phyloP scores from a whole-genome alignment of 306 rosid species.

The Rubus idaeus region DNA sequence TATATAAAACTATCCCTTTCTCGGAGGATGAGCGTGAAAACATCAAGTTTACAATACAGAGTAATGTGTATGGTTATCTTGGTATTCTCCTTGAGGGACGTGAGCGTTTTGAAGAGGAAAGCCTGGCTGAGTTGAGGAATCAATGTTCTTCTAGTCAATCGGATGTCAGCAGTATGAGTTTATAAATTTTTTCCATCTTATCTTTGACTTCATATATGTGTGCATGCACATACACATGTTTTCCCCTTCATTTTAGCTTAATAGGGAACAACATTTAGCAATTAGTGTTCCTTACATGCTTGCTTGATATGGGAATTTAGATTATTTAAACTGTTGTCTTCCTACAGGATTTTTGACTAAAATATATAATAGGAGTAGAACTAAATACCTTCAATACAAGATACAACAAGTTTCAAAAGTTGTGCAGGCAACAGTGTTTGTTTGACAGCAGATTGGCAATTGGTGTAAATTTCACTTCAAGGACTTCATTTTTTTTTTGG shows the following conservation, averaged over 20 bases:
- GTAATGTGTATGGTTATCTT: conserved; percentile 85
- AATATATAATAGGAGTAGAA: neutral
- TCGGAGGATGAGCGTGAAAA: conserved; percentile 78
- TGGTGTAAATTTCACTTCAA: neutral
- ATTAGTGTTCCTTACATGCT: neutral
- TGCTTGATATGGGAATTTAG: conserved; percentile 1
- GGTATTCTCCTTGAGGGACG: conserved; percentile 98
- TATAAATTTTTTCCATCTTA: conserved; percentile 11
- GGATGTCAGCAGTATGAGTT: conserved; percentile 47
- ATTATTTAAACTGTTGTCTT: neutral
- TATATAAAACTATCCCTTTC: conserved; percentile 79
- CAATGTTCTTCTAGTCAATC: conserved; percentile 37
- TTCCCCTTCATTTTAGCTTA: neutral
- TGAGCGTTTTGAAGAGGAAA: conserved; percentile 93
- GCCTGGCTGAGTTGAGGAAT: conserved; percentile 45
- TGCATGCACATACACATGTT: neutral
- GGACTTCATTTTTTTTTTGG: neutral
- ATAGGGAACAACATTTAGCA: neutral
- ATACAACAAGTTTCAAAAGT: neutral
- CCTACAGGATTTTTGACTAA: neutral
- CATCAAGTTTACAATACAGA: conserved; percentile 84
- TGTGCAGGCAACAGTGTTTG: neutral
- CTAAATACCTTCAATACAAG: neutral
- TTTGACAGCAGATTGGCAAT: neutral
- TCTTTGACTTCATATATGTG: neutral